A percentile compares a stretch with the other conserved stretches of the same genome.
phyloP scores from a whole-genome alignment of 495 filamentous ascomycete species.

The Amorphotheca resinae region DNA sequence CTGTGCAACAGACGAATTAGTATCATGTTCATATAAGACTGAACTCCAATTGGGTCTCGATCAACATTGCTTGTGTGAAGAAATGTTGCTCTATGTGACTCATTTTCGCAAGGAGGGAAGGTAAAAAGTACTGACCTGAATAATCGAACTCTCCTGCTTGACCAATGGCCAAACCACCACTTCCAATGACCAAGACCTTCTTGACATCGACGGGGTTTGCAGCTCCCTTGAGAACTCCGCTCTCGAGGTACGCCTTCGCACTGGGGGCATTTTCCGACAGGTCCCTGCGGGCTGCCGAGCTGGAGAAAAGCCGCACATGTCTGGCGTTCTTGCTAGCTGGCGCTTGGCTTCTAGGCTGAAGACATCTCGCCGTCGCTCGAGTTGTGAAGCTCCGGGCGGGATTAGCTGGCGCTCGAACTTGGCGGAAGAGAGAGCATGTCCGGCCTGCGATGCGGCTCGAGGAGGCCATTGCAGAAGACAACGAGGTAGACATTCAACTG shows the following conservation, averaged over 20 bases:
- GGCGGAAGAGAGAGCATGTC: slow-evolving; percentile 15
- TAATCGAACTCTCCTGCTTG: slow-evolving; percentile 99
- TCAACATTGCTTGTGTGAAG: neutral
- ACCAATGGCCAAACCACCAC: slow-evolving; percentile 92
- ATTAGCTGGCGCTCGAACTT: slow-evolving; percentile 9
- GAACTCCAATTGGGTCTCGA: neutral
- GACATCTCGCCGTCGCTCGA: slow-evolving; percentile 11
- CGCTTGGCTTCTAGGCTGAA: slow-evolving; percentile 10
- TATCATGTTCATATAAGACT: neutral
- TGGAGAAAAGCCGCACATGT: slow-evolving; percentile 18
- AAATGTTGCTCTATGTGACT: slow-evolving; percentile 9
- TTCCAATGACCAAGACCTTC: slow-evolving; percentile 95
- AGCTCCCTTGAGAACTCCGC: slow-evolving; percentile 56
- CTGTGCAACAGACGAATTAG: slow-evolving; percentile 31
- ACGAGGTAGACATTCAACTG: slow-evolving; percentile 1
- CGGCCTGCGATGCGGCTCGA: slow-evolving; percentile 14
- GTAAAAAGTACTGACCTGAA: slow-evolving; percentile 50
- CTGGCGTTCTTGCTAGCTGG: slow-evolving; percentile 10
- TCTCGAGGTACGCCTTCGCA: slow-evolving; percentile 77
- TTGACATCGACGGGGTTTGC: slow-evolving; percentile 71
- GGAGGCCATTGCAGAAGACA: slow-evolving; percentile 14
- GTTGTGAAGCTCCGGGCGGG: slow-evolving; percentile 14
- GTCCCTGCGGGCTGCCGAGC: slow-evolving; percentile 7
- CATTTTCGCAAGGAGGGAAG: slow-evolving; percentile 1
- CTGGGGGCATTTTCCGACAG: slow-evolving; percentile 55